Percentiles rank a stretch among this genome's conserved stretches.
phyloP scores from a whole-genome alignment of 2,329 filamentous ascomycete species.

The Colletotrichum sp. region DNA sequence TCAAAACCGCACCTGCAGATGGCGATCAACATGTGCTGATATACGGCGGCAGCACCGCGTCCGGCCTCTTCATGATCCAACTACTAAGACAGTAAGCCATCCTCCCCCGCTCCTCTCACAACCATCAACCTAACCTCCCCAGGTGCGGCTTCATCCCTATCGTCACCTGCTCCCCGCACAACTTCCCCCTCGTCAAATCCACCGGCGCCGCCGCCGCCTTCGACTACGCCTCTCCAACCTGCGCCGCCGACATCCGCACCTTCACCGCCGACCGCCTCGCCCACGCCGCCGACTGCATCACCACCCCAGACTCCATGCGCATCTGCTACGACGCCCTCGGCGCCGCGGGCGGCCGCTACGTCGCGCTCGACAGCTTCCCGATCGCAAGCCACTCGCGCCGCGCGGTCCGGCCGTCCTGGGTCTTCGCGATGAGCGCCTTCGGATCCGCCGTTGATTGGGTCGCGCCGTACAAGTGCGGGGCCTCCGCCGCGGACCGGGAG shows the following conservation, averaged over 20 bases:
- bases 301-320: conserved; percentile 33
- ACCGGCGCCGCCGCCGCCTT: conserved; percentile 50
- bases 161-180: conserved; percentile 49
- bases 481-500: not conserved
- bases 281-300: conserved; percentile 49
- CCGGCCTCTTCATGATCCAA: conserved; percentile 48
- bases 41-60: conserved; percentile 48
- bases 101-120: conserved; percentile 18
- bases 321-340: conserved; percentile 44
- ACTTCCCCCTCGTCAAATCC: conserved; percentile 42
- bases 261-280: conserved; percentile 45
- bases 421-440: not conserved
- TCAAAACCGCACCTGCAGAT: conserved; percentile 27
- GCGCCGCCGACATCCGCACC: conserved; percentile 36
- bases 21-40: conserved; percentile 40
- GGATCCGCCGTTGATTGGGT: not conserved
- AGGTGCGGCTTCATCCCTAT: conserved; percentile 43
- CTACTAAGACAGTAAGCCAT: not conserved
- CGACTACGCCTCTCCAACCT: conserved; percentile 45
- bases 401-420: not conserved
- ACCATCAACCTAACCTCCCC: not conserved
- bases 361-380: conserved; percentile 32
- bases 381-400: not conserved
- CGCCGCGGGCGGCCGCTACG: conserved; percentile 41
- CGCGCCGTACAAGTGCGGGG: not conserved